phyloP scores from a whole-genome alignment of 2,329 filamentous ascomycete genomes.

The Penicillium nordicum region DNA sequence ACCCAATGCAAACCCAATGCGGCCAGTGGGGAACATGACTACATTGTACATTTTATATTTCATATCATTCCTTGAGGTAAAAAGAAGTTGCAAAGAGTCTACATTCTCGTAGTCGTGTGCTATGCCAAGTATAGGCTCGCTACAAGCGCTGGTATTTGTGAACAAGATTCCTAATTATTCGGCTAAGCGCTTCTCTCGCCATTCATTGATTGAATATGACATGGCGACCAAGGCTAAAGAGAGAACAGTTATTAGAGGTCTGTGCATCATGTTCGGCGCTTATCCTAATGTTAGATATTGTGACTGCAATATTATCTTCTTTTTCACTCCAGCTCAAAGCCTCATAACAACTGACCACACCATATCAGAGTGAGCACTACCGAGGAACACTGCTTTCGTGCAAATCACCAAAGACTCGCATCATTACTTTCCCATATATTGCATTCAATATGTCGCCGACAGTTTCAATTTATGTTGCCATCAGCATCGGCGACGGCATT shows the following conservation, averaged over 20 bases:
- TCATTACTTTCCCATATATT: not conserved
- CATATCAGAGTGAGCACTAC: not conserved
- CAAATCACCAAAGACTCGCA: not conserved
- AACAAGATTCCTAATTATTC: not conserved
- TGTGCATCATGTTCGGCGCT: not conserved
- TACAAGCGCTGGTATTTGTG: not conserved
- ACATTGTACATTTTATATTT: not conserved
- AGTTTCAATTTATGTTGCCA: not conserved
- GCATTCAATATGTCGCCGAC: not conserved
- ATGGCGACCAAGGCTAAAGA: not conserved
- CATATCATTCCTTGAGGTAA: not conserved
- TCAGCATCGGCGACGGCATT: not conserved
- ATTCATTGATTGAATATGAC: not conserved
- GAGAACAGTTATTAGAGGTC: not conserved
- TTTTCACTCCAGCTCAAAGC: not conserved
- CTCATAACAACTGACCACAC: not conserved
- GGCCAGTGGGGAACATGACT: constrained; percentile 1
- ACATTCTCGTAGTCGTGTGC: not conserved
- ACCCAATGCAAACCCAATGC: constrained; percentile 2
- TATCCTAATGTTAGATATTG: not conserved
- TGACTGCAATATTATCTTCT: not conserved
- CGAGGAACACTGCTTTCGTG: too few species aligned
- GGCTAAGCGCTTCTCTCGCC: not conserved
- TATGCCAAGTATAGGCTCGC: not conserved
- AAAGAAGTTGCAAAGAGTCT: not conserved